Base-by-base conservation (phyloP, 108 stramenopile genomes). In the Conticribra weissflogii region DNA sequence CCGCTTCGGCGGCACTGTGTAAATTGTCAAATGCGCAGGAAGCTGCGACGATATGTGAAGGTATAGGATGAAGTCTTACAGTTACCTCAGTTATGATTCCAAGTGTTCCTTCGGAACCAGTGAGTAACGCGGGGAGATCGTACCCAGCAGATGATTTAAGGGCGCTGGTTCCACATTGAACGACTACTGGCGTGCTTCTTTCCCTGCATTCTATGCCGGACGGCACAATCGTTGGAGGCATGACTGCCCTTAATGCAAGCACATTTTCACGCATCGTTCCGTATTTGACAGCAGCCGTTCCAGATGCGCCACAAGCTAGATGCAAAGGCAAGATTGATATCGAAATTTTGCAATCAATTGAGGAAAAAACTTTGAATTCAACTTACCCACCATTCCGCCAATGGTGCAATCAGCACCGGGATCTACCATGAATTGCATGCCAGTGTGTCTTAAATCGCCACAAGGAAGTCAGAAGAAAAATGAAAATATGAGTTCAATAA, bases 251-350 rank as follows among this genome's bases (percentile, higher is more conserved):
- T 33, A 98, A 31, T 19, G 56, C 81, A 53, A 97, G 49, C 1
- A 98, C 88, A 66, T 96, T 96, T 49, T 97, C 93, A 29, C 91
- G 66, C 97, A 98, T 98, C 23, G 95, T 93, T 19, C 96, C 97
- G 66, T 96, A 97, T n/a, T 83, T 82, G n/a, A 98, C 96, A 0
- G 98, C 90, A 16, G 96, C 94, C 7, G 96, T 97, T 12, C 98
- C 98, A 24, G 93, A 95, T 45, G 96, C 94, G 7, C 96, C 90
- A 63, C 90, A 91, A 0, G 88, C 86, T 34, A 59, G 63, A 44
- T 23, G 36, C 22, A 22, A 1, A 22, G 22, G 34, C 2, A 14
- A 41, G 36, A 25, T 23, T 7, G 0, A 28, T 14, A 16, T 55
- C 24, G 17, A 14, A 16, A 9, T 23, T 41, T 68, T 16, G 1